Evolutionary conservation across 1,284 basidiomycete species (phyloP), one percentile per base, ranked within the genome.

Genomic region (Ceratobasidium sp.): DNA sequence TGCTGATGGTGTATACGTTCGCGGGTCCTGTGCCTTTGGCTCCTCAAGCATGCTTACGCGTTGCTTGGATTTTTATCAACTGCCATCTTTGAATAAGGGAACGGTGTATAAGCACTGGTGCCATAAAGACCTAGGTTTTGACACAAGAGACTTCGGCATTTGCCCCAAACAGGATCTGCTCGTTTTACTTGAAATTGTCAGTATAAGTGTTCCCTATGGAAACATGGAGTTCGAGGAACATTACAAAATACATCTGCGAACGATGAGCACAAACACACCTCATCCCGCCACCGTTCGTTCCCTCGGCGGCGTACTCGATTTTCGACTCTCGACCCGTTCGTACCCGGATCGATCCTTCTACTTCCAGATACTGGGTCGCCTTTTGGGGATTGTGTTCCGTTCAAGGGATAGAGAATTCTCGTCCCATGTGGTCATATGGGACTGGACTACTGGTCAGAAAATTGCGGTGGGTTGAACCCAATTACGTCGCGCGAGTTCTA

Each of bases 341-440:
- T 46, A 45, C 9, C 64, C 64, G 50, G 28, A 55, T 45, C 50
- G 64, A 52, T 53, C 46, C 30, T 69, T 43, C 36, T 34, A 45
- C 21, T 55, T 69, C 21, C 50, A 69, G 21, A 57, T 69, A 36
- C 28, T 69, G 8, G 64, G 64, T 6, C 50, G 52, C 16, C 28
- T 69, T 23, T 21, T 69, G 36, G 64, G 36, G 0, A 30, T 69
- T 28, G 46, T 69, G 23, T 69, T 69, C 21, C 39, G 64, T 30
- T 69, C 52, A 12, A 50, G 50, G 23, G 46, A 36, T 2, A 36
- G 64, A 32, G 64, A 55, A 5, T 10, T 45, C 14, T n/a, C 23
- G 30, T 69, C 64, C 26, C 43, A 41, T 36, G 34, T 69, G 18
- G 39, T 69, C n/a, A 32, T 69, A 26, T 69, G 64, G 64, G 52